These are phyloP conservation scores for Ophiostoma australiae DNA, from an alignment of 2,329 filamentous ascomycete species.

Conservation along the genomic window DNA sequence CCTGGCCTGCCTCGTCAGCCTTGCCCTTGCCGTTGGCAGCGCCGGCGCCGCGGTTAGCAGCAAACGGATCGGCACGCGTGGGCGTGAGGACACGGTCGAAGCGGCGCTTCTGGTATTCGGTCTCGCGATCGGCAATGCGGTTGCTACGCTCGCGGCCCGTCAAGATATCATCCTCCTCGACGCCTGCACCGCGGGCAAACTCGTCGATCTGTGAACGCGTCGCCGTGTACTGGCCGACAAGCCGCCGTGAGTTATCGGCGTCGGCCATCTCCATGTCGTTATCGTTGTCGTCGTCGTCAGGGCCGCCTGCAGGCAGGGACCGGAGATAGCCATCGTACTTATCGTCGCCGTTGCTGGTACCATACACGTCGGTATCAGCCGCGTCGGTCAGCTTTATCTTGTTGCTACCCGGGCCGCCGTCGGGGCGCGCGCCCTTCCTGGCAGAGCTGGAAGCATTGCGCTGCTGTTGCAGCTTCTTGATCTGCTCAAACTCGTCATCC, in stretches of 20 bases:
- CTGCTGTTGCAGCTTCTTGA: slow-evolving; percentile 86
- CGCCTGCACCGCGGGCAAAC: slow-evolving; percentile 76
- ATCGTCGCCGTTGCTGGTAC: slow-evolving; percentile 54
- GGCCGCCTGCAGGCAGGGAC: slow-evolving; percentile 67
- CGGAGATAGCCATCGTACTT: slow-evolving; percentile 87
- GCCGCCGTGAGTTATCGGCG: slow-evolving; percentile 52
- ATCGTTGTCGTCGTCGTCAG: slow-evolving; percentile 66
- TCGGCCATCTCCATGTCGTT: slow-evolving; percentile 63
- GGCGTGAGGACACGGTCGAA: slow-evolving; percentile 85
- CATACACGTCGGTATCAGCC: slow-evolving; percentile 86
- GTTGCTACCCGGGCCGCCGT: slow-evolving; percentile 60
- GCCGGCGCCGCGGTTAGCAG: slow-evolving; percentile 62
- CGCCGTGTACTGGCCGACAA: slow-evolving; percentile 95
- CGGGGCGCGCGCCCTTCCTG: slow-evolving; percentile 77
- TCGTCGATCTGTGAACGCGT: slow-evolving; percentile 89
- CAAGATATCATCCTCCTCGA: slow-evolving; percentile 88
- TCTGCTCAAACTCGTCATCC: slow-evolving; percentile 68
- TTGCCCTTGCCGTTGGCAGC: slow-evolving; percentile 46
- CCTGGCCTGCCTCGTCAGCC: slow-evolving; percentile 43
- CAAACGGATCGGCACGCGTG: slow-evolving; percentile 79
- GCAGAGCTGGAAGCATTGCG: slow-evolving; percentile 73
- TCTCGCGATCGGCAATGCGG: slow-evolving; percentile 87
- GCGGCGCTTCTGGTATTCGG: slow-evolving; percentile 93
- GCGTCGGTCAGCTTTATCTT: slow-evolving; percentile 72
- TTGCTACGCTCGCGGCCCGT: slow-evolving; percentile 82